A percentile compares a stretch with the other conserved stretches of the same genome.
Evolutionary conservation across 2,329 filamentous ascomycete species (phyloP).

Genomic region (Colletotrichum brevisporum): DNA sequence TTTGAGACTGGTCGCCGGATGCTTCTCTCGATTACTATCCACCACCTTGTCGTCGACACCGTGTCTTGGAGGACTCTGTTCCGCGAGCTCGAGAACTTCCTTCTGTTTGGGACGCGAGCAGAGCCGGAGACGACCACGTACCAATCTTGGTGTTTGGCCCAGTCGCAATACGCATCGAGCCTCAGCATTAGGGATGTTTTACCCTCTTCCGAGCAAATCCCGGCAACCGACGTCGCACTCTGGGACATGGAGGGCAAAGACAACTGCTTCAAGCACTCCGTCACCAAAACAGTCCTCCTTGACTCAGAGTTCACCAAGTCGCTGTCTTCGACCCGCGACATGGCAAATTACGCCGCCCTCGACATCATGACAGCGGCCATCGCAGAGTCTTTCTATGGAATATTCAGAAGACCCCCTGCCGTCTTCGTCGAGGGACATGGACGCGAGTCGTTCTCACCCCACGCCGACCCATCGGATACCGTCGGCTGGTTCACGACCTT

Average conservation of each 20-base stretch:
- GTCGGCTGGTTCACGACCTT: conserved; percentile 64
- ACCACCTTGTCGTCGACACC: conserved; percentile 58
- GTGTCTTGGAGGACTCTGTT: conserved; percentile 62
- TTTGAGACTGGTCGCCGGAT: conserved; percentile 37
- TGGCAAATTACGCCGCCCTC: conserved; percentile 50
- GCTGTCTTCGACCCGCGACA: conserved; percentile 45
- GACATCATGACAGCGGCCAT: conserved; percentile 56
- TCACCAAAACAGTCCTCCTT: conserved; percentile 46
- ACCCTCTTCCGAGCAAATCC: neutral
- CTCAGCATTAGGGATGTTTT: neutral
- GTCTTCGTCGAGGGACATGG: conserved; percentile 60
- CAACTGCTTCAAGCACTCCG: conserved; percentile 44
- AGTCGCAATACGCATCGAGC: conserved; percentile 4
- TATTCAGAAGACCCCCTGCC: conserved; percentile 52
- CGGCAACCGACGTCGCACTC: conserved; percentile 43
- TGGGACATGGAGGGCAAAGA: conserved; percentile 44
- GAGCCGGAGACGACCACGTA: neutral
- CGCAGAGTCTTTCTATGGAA: conserved; percentile 50
- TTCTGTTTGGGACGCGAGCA: conserved; percentile 36
- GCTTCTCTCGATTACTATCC: conserved; percentile 49
- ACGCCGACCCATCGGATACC: conserved; percentile 54
- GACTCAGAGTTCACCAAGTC: conserved; percentile 45
- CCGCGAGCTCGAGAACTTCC: conserved; percentile 57
- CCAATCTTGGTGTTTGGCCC: conserved; percentile 8
- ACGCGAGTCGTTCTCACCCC: conserved; percentile 52